Evolutionary conservation across 768 basidiomycete species (phyloP), one percentile per base, ranked within the genome.

Genomic region (Phaeolepiota aurea): DNA sequence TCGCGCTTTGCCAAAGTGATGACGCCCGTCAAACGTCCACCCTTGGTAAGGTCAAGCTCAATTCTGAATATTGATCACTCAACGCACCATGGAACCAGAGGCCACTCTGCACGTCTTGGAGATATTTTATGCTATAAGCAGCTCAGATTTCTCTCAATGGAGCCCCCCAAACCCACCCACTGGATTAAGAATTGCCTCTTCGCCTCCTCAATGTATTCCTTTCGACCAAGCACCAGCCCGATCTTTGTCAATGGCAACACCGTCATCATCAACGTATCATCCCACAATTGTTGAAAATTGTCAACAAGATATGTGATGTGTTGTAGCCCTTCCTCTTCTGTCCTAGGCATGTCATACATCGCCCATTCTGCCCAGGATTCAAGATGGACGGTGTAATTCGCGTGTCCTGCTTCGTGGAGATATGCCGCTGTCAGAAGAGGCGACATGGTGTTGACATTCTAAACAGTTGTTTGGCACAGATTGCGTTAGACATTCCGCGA

Each of bases 401-500:
- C 61, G 10, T 53, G 48, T 35, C 57, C 54, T 19, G 52, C 53
- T 44, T 68, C 58, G 43, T 70, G 66, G n/a, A 69, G 53, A 46
- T 64, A 64, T 13, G 69, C 66, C 5, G 63, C 65, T 18, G 68
- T 69, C 5, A 72, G 48, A 31, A 78, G 59, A 0, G 74, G 69
- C 3, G 73, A 66, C 70, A 76, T 73, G 13, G 74, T 76, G 54
- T 76, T 77, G 42, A 76, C 72, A 49, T 77, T 76, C 66, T 76
- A 28, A 20, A 22, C 7, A n/a, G 15, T n/a, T n/a, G n/a, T n/a
- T n/a, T n/a, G 25, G 25, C 25, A 28, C 25, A 7, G 25, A 28
- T 28, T 7, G n/a, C 25, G 7, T 28, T n/a, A 14, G 15, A 7
- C 15, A 35, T 7, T 40, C 14, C 9, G 25, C 12, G 37, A 35